Evolutionary conservation across 2,329 filamentous ascomycete species (phyloP).

Genomic region (Aspergillus sp.): DNA sequence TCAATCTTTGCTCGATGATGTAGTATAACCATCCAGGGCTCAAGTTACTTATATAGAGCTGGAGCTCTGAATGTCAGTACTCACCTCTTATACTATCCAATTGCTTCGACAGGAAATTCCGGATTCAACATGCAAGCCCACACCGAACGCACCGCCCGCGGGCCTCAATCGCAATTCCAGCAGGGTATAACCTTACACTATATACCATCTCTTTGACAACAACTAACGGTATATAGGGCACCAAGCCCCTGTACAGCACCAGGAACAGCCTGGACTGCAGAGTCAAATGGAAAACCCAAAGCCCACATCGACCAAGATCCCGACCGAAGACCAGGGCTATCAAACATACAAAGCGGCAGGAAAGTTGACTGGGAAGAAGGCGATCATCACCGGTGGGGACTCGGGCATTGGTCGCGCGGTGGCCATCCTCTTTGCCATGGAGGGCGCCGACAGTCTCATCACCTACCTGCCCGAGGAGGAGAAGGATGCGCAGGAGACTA

Average conservation of each 20-base stretch:
- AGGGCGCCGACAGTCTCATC: conserved; percentile 73
- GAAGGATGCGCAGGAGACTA: conserved; percentile 72
- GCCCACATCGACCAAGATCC: conserved; percentile 64
- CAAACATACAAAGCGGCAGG: conserved; percentile 71
- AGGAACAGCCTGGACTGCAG: conserved; percentile 55
- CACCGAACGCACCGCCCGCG: conserved; percentile 12
- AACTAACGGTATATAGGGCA: conserved; percentile 39
- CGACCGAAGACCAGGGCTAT: conserved; percentile 65
- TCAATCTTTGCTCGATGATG: neutral
- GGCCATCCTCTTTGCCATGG: conserved; percentile 76
- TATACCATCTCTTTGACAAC: neutral
- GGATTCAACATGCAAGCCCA: conserved; percentile 14
- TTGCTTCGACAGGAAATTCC: no score
- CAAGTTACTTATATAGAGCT: neutral
- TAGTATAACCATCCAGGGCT: neutral
- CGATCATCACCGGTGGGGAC: conserved; percentile 79
- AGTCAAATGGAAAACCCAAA: conserved; percentile 55
- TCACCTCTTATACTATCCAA: neutral
- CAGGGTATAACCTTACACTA: conserved; percentile 22
- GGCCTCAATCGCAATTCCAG: conserved; percentile 33
- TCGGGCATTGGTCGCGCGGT: conserved; percentile 75
- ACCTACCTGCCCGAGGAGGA: conserved; percentile 74
- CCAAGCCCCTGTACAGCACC: conserved; percentile 52
- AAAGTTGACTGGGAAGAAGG: conserved; percentile 73
- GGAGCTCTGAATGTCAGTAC: neutral